Evolutionary conservation across 2,329 filamentous ascomycete species (phyloP), one percentile per base, ranked within the genome.

Genomic region (Phoma sp.): DNA sequence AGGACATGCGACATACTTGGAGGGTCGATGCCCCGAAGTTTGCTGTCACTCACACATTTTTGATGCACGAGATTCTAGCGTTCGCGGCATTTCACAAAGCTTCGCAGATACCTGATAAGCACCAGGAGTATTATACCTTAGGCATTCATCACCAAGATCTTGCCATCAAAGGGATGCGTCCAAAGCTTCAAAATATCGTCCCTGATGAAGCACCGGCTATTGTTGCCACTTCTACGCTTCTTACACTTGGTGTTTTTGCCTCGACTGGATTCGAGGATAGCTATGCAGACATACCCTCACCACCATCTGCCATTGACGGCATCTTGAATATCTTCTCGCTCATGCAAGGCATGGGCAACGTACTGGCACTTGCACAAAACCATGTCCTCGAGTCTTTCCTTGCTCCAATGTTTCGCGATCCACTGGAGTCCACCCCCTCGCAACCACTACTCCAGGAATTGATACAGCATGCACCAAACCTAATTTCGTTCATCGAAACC

Each of bases 31-130:
- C 73, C 14, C 74, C 76, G 1, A 65, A 69, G 36, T 60, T 75
- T 38, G 76, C 75, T 23, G 61, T 71, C 7, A 47, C 56, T 2
- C 65, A 76, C 33, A 57, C 59, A 0, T 79, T 76, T 33, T 59
- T 80, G 0, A 69, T 80, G 58, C 74, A 79, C 49, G 73, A 77
- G 10, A 66, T 80, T 3, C 59, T 79, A 10, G 76, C 77, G 5
- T 71, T 75, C 26, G 66, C 78, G 1, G 74, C 77, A 12, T 64
- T 75, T 14, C 73, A 78, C 48, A 67, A 74, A 37, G 74, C 71
- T 4, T 62, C 71, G 37, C 50, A 69, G n/a, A 48, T 71, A 7
- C 65, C 59, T 2, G 66, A 67, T 2, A 54, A 66, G 42, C 56
- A 62, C 25, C 39, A 46, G 28, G 53, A 65, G 21, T 75, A 73